Evolutionary conservation across 1,284 basidiomycete genomes (phyloP).

Genomic region (Puccinia brachypodii): DNA sequence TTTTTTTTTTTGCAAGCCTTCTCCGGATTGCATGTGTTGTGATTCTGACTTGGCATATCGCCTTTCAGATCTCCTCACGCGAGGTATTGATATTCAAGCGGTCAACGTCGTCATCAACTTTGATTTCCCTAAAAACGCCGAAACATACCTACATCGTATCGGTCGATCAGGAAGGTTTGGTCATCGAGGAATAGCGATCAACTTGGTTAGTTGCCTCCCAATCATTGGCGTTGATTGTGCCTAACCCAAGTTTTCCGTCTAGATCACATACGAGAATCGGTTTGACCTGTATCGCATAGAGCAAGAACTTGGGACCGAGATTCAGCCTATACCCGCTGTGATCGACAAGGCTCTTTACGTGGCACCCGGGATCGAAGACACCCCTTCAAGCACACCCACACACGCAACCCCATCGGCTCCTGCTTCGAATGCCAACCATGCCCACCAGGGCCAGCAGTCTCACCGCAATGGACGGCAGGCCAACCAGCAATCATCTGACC

Average conservation of each 20-base stretch:
- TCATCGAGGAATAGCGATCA: slow-evolving; percentile 94
- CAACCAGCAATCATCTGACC: slow-evolving; percentile 12
- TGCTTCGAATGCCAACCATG: neutral
- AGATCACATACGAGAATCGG: slow-evolving; percentile 77
- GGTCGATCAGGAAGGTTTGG: slow-evolving; percentile 97
- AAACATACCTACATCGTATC: slow-evolving; percentile 96
- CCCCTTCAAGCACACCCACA: slow-evolving; percentile 2
- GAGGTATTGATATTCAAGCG: slow-evolving; percentile 99
- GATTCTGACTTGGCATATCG: neutral
- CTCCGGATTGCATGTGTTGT: neutral
- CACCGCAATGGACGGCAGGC: slow-evolving; percentile 22
- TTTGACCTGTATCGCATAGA: slow-evolving; percentile 98
- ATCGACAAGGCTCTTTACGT: slow-evolving; percentile 95
- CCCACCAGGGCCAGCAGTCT: slow-evolving; percentile 16
- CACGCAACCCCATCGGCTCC: slow-evolving; percentile 8
- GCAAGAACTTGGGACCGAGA: slow-evolving; percentile 96
- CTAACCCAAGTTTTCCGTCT: neutral
- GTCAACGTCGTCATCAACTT: slow-evolving; percentile 99
- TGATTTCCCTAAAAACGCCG: slow-evolving; percentile 97
- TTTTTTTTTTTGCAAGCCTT: too few species aligned
- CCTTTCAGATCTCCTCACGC: slow-evolving; percentile 80
- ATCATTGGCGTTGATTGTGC: neutral
- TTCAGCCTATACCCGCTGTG: slow-evolving; percentile 85
- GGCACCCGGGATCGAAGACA: slow-evolving; percentile 59
- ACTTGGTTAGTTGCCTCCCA: slow-evolving; percentile 67